Percentiles rank a stretch among this genome's conserved stretches.
These are phyloP conservation scores for Infundibulicybe gibba DNA, from an alignment of 768 basidiomycete genomes.

Conservation along the genomic window DNA sequence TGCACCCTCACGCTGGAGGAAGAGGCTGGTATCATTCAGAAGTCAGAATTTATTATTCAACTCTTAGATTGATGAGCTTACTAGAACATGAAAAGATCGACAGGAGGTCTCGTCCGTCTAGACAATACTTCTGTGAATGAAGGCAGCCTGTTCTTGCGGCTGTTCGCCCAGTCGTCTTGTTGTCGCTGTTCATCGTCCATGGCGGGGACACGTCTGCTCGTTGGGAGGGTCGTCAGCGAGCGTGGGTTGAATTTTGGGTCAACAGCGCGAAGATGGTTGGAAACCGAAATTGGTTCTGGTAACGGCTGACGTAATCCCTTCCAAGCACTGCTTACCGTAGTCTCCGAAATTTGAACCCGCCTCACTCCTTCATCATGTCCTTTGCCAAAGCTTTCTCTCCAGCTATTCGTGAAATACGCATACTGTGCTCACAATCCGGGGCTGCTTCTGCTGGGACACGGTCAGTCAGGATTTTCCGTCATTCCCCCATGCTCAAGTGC, in stretches of 20 bases:
- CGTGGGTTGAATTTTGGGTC: slow-evolving; percentile 24
- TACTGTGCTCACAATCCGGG: slow-evolving; percentile 77
- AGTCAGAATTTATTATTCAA: not conserved
- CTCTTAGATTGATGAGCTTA: slow-evolving; percentile 41
- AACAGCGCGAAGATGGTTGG: slow-evolving; percentile 21
- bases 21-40: slow-evolving; percentile 56
- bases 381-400: slow-evolving; percentile 76
- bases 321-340: slow-evolving; percentile 4
- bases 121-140: slow-evolving; percentile 90
- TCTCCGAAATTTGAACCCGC: slow-evolving; percentile 7
- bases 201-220: slow-evolving; percentile 10
- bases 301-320: slow-evolving; percentile 33
- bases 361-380: slow-evolving; percentile 37
- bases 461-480: slow-evolving; percentile 31
- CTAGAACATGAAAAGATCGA: slow-evolving; percentile 99
- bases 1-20: slow-evolving; percentile 91
- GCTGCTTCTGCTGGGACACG: slow-evolving; percentile 76
- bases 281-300: slow-evolving; percentile 11
- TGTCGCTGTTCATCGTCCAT: slow-evolving; percentile 56
- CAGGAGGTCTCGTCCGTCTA: slow-evolving; percentile 86
- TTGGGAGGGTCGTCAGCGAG: slow-evolving; percentile 6
- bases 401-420: slow-evolving; percentile 74
- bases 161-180: slow-evolving; percentile 74
- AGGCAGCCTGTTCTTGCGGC: slow-evolving; percentile 75
- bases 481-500: not conserved